Conservation (phyloP, 176 grass and related monocot species). For the Oryza longistaminata region DNA sequence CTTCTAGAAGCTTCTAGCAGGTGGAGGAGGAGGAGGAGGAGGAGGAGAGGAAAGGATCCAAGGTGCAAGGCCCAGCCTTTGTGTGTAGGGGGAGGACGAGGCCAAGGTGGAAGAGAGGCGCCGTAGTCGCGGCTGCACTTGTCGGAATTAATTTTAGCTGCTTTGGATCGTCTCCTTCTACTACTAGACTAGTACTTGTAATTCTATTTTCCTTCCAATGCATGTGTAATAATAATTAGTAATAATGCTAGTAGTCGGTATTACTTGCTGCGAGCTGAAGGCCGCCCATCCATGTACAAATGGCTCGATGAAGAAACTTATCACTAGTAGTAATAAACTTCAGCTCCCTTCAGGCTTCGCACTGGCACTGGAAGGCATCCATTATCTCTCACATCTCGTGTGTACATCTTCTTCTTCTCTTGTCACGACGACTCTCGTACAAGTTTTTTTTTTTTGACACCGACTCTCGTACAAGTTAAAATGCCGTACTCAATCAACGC, state of each 20-base stretch:
- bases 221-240: conserved; percentile 43
- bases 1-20: conserved; percentile 42
- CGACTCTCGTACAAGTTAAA: background rate
- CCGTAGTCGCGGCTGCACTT: background rate
- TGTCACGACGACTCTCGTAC: background rate
- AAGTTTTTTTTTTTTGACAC: too few relatives aligned
- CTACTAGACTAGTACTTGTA: background rate
- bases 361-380: background rate
- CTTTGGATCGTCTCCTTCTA: conserved; percentile 36
- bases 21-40: background rate
- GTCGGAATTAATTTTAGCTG: conserved; percentile 50
- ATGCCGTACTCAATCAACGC: too few relatives aligned
- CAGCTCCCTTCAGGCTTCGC: conserved; percentile 44
- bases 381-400: too few relatives aligned
- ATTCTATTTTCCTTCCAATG: background rate
- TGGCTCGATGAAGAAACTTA: conserved; percentile 35
- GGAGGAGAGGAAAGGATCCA: background rate
- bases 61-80: background rate
- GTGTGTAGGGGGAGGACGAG: background rate
- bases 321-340: conserved; percentile 35
- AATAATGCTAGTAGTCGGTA: background rate
- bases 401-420: background rate
- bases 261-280: conserved; percentile 23
- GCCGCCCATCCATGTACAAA: conserved; percentile 50
- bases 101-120: conserved; percentile 20